phyloP scores from a whole-genome alignment of 148 eudicot genomes.

The Agrostemma githago region DNA sequence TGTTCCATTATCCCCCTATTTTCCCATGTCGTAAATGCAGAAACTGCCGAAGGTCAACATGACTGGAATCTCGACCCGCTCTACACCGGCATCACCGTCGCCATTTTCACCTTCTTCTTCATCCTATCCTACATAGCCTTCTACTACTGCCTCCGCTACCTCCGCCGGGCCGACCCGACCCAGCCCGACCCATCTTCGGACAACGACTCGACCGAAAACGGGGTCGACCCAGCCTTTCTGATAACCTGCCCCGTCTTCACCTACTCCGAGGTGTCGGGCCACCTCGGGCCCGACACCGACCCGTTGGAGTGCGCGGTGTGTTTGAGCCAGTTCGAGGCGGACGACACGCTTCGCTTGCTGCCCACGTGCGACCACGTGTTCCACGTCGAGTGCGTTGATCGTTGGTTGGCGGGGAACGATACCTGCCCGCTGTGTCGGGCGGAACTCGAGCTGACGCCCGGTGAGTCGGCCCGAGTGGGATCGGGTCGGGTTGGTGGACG shows the following conservation, averaged over 20 bases:
- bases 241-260: constrained; percentile 21
- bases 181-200: constrained; percentile 11
- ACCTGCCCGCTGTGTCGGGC: constrained; percentile 27
- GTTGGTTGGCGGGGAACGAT: constrained; percentile 31
- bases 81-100: constrained; percentile 11
- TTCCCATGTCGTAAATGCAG: constrained; percentile 1
- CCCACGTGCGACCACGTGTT: constrained; percentile 42
- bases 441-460: neutral
- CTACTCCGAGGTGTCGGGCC: constrained; percentile 24
- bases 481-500: neutral
- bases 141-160: neutral
- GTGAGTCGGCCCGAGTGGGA: neutral
- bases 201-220: neutral
- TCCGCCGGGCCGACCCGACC: neutral
- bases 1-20: neutral
- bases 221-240: constrained; percentile 28
- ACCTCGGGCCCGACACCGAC: constrained; percentile 5
- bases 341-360: constrained; percentile 29
- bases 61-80: constrained; percentile 12
- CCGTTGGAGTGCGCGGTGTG: constrained; percentile 37
- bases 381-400: constrained; percentile 37
- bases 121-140: neutral
- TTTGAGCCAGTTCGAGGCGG: constrained; percentile 27
- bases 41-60: neutral
- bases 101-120: constrained; percentile 12